Base-by-base conservation (phyloP, 495 filamentous ascomycete genomes). In the Xylaria acuta region DNA sequence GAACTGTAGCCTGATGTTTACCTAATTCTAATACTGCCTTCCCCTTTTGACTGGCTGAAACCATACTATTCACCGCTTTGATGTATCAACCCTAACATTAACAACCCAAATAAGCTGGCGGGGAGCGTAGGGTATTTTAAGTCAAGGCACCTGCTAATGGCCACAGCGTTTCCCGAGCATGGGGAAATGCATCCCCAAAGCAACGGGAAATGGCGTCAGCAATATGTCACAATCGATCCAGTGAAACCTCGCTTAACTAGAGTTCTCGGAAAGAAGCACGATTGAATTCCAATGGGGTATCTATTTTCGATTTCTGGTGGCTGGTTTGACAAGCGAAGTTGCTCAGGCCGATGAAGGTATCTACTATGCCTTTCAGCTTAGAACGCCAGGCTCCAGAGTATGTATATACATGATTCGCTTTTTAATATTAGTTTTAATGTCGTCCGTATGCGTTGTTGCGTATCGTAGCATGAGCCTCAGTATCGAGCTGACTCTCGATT, bases 331-430 rank as follows among this genome's bases (percentile, higher is more conserved):
- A 9, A 41, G 25, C 36, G 49, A 41, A 54, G 14, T 4, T 38
- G 43, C 41, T 12, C 7, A 8, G n/a, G 32, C 2, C 36, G 32
- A 56, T 32, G 20, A 56, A 41, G 36, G 49, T 41, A 67, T 38
- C 30, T 32, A 22, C 18, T 53, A 43, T 56, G 30, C 36, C 65
- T 36, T 54, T 56, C 14, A 32, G 20, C 49, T 11, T 32, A 41
- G 30, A 67, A 51, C 65, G 65, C 65, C 65, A 36, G 65, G 27
- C 65, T 27, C 34, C 47, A 60, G 32, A 60, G 18, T 56, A n/a
- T n/a, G 12, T 67, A 67, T 54, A 40, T 67, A 67, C 65, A 67
- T 22, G n/a, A 41, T 56, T 9, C 3, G n/a, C 2, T 18, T 1
- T 30, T 54, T 25, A 54, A 27, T 27, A 67, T 56, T 56, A 67